Evolutionary conservation across 1,139 yeast species (phyloP).

Genomic region (Yamadazyma dushanensis): DNA sequence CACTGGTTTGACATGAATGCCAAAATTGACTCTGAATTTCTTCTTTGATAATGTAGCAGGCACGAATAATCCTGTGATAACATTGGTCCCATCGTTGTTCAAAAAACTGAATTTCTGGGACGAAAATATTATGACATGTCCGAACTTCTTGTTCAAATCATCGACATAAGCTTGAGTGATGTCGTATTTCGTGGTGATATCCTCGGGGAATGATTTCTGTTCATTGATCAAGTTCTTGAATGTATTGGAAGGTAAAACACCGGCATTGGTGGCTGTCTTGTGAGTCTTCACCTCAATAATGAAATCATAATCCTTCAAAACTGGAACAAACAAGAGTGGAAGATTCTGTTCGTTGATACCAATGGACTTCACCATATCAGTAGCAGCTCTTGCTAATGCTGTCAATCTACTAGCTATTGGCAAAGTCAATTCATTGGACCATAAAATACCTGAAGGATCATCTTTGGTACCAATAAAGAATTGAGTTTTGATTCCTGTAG

Average conservation of each 20-base stretch:
- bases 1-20: slow-evolving; percentile 70
- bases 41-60: slow-evolving; percentile 57
- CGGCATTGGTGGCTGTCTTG: slow-evolving; percentile 49
- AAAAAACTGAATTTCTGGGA: slow-evolving; percentile 51
- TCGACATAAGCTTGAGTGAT: slow-evolving; percentile 54
- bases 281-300: slow-evolving; percentile 57
- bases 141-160: slow-evolving; percentile 57
- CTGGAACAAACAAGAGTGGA: slow-evolving; percentile 70
- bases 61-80: slow-evolving; percentile 78
- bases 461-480: slow-evolving; percentile 79
- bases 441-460: slow-evolving; percentile 80
- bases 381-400: slow-evolving; percentile 79
- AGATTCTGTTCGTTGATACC: slow-evolving; percentile 50
- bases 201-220: slow-evolving; percentile 44
- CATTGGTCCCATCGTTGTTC: slow-evolving; percentile 53
- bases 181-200: slow-evolving; percentile 49
- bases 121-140: slow-evolving; percentile 61
- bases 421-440: slow-evolving; percentile 71
- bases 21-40: slow-evolving; percentile 78
- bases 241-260: slow-evolving; percentile 49
- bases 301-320: slow-evolving; percentile 81
- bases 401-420: slow-evolving; percentile 88
- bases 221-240: slow-evolving; percentile 64
- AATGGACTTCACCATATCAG: slow-evolving; percentile 45
- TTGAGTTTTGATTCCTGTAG: slow-evolving; percentile 76